Conservation (phyloP, 208 protist species). For the Wallacemonas collosoma region DNA sequence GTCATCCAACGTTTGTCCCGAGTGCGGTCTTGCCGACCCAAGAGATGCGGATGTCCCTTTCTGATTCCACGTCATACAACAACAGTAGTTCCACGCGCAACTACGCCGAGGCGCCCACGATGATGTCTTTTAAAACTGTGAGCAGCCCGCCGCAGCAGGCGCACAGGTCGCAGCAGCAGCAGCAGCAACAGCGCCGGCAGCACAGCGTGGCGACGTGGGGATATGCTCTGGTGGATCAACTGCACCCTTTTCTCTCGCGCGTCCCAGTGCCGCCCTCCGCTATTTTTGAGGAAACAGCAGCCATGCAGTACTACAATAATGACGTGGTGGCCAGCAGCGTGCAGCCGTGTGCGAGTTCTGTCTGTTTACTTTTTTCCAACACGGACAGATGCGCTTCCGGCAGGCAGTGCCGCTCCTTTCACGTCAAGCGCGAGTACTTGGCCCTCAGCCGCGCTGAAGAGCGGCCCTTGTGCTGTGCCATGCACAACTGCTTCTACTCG, state of each 20-base stretch:
- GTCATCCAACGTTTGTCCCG: conserved; percentile 7
- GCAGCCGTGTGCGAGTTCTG: conserved; percentile 47
- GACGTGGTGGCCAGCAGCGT: conserved; percentile 50
- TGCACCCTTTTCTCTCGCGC: conserved; percentile 45
- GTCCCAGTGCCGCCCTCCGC: conserved; percentile 50
- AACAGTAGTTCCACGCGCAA: conserved; percentile 14
- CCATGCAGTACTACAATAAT: conserved; percentile 51
- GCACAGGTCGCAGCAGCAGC: conserved; percentile 21
- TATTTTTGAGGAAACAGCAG: conserved; percentile 40
- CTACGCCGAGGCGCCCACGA: neutral
- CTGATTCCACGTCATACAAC: conserved; percentile 13
- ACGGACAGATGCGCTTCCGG: conserved; percentile 34
- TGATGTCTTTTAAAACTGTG: conserved; percentile 9
- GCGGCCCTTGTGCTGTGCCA: conserved; percentile 44
- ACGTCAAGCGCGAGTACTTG: conserved; percentile 41
- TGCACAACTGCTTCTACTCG: conserved; percentile 68
- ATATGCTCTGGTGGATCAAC: conserved; percentile 50
- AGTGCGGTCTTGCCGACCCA: neutral
- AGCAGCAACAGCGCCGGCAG: conserved; percentile 21
- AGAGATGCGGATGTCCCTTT: conserved; percentile 11
- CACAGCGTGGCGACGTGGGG: conserved; percentile 45
- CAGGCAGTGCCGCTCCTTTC: conserved; percentile 40
- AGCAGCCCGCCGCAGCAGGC: neutral
- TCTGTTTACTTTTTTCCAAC: conserved; percentile 42
- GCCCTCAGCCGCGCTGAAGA: conserved; percentile 33